Percentiles rank a stretch among this genome's conserved stretches.
Conservation (phyloP, 345 rosid species). For the Leavenworthia alabamica region DNA sequence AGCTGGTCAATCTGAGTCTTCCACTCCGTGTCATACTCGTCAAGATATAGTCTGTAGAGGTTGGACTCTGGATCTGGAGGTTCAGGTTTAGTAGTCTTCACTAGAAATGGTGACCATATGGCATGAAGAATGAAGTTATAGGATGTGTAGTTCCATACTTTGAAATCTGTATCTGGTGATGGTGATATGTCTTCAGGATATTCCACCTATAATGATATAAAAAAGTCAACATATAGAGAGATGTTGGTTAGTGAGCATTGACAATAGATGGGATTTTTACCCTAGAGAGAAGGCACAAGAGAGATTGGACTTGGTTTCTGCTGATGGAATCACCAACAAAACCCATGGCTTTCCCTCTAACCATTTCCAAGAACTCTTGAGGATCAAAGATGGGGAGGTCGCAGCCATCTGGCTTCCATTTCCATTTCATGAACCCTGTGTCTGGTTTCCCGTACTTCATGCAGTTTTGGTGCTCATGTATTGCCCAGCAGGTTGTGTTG, state of each 20-base stretch:
- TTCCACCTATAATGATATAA: conserved; percentile 44
- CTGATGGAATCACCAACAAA: conserved; percentile 86
- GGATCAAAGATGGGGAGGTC: conserved; percentile 71
- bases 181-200: conserved; percentile 60
- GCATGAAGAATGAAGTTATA: conserved; percentile 68
- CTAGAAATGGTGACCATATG: conserved; percentile 68
- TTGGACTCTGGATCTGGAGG: conserved; percentile 41
- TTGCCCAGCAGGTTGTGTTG: conserved; percentile 71
- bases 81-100: conserved; percentile 39
- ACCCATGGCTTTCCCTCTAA: conserved; percentile 67
- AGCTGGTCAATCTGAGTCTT: conserved; percentile 44
- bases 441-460: conserved; percentile 81
- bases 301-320: conserved; percentile 84
- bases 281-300: conserved; percentile 81
- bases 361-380: conserved; percentile 60
- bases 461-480: conserved; percentile 85
- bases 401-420: conserved; percentile 79
- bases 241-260: background rate
- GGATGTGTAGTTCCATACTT: conserved; percentile 52
- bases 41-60: conserved; percentile 59
- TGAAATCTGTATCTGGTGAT: conserved; percentile 46
- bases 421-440: conserved; percentile 61
- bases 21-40: conserved; percentile 52
- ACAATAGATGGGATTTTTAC: conserved; percentile 32
- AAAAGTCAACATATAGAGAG: background rate